These are phyloP conservation scores for Flaveria bidentis DNA, from an alignment of 129 eudicot genomes.

Conservation along the genomic window DNA sequence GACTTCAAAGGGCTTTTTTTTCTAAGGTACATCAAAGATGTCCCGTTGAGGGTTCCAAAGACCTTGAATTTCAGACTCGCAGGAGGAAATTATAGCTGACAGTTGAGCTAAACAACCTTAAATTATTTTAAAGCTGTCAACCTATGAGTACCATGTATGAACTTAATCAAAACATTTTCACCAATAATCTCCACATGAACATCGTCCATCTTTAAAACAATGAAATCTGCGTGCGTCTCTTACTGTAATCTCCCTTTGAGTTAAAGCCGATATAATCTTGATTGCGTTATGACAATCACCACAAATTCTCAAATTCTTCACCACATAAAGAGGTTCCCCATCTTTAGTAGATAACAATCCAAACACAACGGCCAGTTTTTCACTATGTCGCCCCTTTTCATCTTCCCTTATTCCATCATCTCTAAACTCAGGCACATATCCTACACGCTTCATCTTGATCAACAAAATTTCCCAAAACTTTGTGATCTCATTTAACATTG, in stretches of 20 bases:
- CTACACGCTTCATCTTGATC: constrained; percentile 52
- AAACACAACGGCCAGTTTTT: constrained; percentile 78
- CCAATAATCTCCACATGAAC: constrained; percentile 91
- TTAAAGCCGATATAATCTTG: constrained; percentile 58
- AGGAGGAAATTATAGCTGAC: too few relatives aligned
- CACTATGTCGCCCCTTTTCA: constrained; percentile 65
- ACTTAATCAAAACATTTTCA: constrained; percentile 24
- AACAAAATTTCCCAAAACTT: constrained; percentile 56
- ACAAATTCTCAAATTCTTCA: constrained; percentile 79
- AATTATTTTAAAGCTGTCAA: too few relatives aligned
- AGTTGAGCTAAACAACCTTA: too few relatives aligned
- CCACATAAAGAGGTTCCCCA: constrained; percentile 55
- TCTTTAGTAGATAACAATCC: constrained; percentile 59
- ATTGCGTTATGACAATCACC: constrained; percentile 81
- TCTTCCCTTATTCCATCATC: constrained; percentile 43
- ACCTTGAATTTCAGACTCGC: too few relatives aligned
- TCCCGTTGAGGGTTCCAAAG: too few relatives aligned
- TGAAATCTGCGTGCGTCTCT: constrained; percentile 86
- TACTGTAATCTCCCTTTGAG: constrained; percentile 72
- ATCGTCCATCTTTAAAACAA: constrained; percentile 64
- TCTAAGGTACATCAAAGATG: too few relatives aligned
- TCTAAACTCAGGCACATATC: constrained; percentile 67
- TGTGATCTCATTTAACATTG: constrained; percentile 57
- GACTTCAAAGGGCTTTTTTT: too few relatives aligned
- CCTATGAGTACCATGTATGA: not conserved